A percentile compares a stretch with the other conserved stretches of the same genome.
Conservation (phyloP, 805 yeast genomes). For the Yamadazyma takamatsuzukensis region DNA sequence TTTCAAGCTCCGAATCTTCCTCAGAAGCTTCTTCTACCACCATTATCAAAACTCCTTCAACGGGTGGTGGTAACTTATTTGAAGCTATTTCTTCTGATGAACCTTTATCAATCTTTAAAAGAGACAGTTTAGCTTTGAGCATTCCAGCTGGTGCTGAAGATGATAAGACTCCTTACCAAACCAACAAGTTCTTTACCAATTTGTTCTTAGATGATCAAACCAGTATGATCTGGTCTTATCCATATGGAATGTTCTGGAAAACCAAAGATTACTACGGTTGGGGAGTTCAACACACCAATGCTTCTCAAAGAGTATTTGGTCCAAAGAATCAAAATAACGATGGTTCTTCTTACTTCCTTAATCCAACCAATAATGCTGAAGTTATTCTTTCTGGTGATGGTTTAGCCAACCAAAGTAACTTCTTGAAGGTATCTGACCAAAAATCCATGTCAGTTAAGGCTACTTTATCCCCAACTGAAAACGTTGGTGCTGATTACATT, state of each 20-base stretch:
- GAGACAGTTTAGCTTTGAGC: conserved; percentile 41
- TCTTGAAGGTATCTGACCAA: conserved; percentile 44
- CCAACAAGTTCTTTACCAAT: conserved; percentile 76
- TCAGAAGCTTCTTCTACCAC: conserved; percentile 6
- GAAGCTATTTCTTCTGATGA: conserved; percentile 34
- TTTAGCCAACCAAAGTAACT: conserved; percentile 36
- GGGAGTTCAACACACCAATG: conserved; percentile 57
- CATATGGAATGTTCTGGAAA: conserved; percentile 62
- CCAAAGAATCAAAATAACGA: conserved; percentile 45
- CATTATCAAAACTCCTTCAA: conserved; percentile 8
- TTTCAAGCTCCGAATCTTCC: conserved; percentile 5
- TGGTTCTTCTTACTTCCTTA: conserved; percentile 46
- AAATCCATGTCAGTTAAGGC: conserved; percentile 50
- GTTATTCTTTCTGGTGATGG: conserved; percentile 52
- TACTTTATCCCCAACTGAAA: conserved; percentile 30
- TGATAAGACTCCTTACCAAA: conserved; percentile 47
- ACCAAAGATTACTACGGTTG: conserved; percentile 48
- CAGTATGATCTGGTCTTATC: conserved; percentile 58
- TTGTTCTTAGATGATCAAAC: conserved; percentile 53
- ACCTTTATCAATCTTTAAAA: conserved; percentile 40
- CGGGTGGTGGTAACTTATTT: conserved; percentile 43
- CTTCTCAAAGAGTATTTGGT: conserved; percentile 43
- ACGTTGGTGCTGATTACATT: conserved; percentile 35
- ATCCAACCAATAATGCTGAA: conserved; percentile 55
- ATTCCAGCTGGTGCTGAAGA: conserved; percentile 48